Conservation (phyloP, 768 basidiomycete genomes). For the Boletus subcaerulescens region DNA sequence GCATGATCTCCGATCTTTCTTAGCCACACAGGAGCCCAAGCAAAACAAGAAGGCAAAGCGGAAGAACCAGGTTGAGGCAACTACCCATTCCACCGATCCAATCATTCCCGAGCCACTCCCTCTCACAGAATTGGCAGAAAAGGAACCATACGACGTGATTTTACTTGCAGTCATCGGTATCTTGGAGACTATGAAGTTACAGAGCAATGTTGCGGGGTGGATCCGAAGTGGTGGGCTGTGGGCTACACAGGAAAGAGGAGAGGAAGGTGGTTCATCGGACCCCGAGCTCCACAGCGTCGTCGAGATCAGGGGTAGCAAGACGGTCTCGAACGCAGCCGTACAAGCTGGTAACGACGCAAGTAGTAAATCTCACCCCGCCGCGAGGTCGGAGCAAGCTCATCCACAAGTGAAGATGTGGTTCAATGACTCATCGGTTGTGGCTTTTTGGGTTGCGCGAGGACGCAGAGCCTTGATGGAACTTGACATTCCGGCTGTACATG, state of each 20-base stretch:
- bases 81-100: neutral
- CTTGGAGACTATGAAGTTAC: slow-evolving; percentile 53
- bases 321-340: neutral
- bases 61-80: neutral
- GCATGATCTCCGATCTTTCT: slow-evolving; percentile 34
- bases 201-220: slow-evolving; percentile 70
- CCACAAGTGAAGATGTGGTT: slow-evolving; percentile 47
- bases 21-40: slow-evolving; percentile 14
- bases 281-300: neutral
- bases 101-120: neutral
- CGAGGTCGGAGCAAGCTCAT: slow-evolving; percentile 4
- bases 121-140: neutral
- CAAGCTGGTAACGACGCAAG: slow-evolving; percentile 16
- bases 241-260: slow-evolving; percentile 11
- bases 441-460: slow-evolving; percentile 54
- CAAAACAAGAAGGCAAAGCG: slow-evolving; percentile 5
- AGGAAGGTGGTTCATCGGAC: neutral
- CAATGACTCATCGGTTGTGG: slow-evolving; percentile 39
- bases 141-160: slow-evolving; percentile 45
- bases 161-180: slow-evolving; percentile 65
- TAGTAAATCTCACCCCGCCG: slow-evolving; percentile 5
- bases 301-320: neutral
- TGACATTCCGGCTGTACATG: slow-evolving; percentile 45
- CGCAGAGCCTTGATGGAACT: slow-evolving; percentile 46
- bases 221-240: slow-evolving; percentile 53